Base-by-base conservation (phyloP, 2,329 filamentous ascomycete genomes). In the Aspergillus sp. region DNA sequence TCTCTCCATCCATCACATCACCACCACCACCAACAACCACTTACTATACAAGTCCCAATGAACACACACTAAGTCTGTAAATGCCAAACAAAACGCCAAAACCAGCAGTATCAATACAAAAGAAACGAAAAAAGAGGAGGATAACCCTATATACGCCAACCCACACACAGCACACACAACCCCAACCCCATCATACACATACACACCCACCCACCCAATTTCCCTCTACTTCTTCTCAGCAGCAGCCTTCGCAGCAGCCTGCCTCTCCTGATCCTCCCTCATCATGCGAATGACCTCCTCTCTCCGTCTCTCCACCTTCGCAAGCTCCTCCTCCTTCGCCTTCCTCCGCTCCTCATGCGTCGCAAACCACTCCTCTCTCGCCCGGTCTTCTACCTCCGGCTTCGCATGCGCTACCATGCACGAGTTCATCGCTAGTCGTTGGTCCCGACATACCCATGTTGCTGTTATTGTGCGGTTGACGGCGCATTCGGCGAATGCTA, bases 401-500 rank as follows among this genome's bases (percentile, higher is more conserved):
- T 91, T 96, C 58, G 94, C 93, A 79, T 96, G 90, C 58, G 83
- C 78, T 68, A 93, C 83, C 92, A 99, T 97, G 81, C 95, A 99
- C 63, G 82, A 83, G 80, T 99, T 99, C 95, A 99, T 99, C 38
- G 84, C 83, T 64, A 89, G 87, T 70, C 92, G 90, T 72, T 93
- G 84, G 52, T 84, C 79, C 57, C 92, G 89, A 81, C 95, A 99
- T 56, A 88, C 85, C 82, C 95, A 97, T 11, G 92, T 90, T 60
- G 95, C 90, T 59, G 89, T 92, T 69, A 98, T 86, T 5, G 93
- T 98, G 66, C 91, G 90, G 73, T 89, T 88, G 53, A 89, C 84
- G 56, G 93, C 93, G 83, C 95, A 99, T 67, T 89, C 88, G 60
- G 95, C 95, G 75, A 99, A 99, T 63, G 90, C 94, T 97, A 68